phyloP scores from a whole-genome alignment of 257 asterid genomes.

The Nicotiana attenuata region DNA sequence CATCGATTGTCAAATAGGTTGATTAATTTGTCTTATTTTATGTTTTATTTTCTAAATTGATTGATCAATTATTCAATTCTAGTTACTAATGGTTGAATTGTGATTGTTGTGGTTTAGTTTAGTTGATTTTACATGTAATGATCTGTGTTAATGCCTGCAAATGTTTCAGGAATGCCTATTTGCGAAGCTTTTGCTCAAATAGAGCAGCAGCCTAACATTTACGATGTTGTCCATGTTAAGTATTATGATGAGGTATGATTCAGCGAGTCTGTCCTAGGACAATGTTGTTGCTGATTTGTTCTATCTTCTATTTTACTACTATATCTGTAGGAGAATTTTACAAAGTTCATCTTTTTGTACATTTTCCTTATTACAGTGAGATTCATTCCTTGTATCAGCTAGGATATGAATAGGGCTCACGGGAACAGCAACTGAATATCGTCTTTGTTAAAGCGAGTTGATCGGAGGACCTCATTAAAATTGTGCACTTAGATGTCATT shows the following conservation, averaged over 20 bases:
- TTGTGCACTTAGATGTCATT: not conserved
- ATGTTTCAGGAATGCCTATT: conserved; percentile 71
- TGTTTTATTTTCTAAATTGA: not conserved
- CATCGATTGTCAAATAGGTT: not conserved
- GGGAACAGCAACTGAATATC: no score
- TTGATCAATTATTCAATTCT: not conserved
- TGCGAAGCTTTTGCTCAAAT: conserved; percentile 86
- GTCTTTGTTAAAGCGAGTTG: no score
- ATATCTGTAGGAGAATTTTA: not conserved
- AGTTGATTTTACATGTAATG: not conserved
- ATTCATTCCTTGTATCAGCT: no score
- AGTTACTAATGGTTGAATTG: not conserved
- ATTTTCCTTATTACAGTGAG: not conserved
- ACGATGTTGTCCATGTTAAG: conserved; percentile 83
- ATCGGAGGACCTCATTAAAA: not conserved
- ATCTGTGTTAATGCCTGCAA: not conserved
- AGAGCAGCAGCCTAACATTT: conserved; percentile 73
- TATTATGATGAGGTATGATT: conserved; percentile 75
- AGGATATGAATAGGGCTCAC: no score
- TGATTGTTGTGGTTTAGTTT: not conserved
- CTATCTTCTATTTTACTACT: not conserved
- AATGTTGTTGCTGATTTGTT: not conserved
- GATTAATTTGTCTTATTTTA: not conserved
- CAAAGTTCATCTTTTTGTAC: not conserved
- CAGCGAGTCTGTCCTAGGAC: conserved; percentile 7